A percentile compares a stretch with the other conserved stretches of the same genome.
phyloP scores from a whole-genome alignment of 2,329 filamentous ascomycete genomes.

The Penicillium crustosum region DNA sequence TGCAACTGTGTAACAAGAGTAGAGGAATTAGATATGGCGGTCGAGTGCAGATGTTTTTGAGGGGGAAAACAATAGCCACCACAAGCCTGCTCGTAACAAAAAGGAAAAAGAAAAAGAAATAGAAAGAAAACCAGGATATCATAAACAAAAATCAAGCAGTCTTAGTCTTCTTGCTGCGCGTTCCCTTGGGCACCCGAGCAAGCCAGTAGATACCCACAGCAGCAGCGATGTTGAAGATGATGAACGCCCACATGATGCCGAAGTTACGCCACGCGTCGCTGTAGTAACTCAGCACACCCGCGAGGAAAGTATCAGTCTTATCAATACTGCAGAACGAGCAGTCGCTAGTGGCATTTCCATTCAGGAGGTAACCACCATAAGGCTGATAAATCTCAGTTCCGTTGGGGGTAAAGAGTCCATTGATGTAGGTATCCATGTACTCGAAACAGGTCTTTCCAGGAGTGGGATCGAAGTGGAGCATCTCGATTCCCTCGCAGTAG shows the following conservation, averaged over 20 bases:
- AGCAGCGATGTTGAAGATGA: conserved; percentile 61
- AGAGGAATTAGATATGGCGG: neutral
- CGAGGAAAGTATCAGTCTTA: conserved; percentile 51
- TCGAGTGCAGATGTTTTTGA: neutral
- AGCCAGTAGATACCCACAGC: conserved; percentile 64
- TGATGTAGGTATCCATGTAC: conserved; percentile 48
- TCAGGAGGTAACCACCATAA: conserved; percentile 44
- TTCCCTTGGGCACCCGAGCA: conserved; percentile 54
- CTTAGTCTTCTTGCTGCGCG: conserved; percentile 27
- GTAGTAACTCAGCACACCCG: conserved; percentile 44
- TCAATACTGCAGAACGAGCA: conserved; percentile 53
- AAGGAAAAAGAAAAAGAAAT: neutral
- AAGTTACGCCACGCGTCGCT: conserved; percentile 66
- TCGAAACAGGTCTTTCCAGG: conserved; percentile 60
- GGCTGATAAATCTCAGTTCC: neutral
- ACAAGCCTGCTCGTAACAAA: neutral
- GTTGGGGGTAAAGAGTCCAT: neutral
- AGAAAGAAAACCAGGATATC: neutral
- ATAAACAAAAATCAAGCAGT: neutral
- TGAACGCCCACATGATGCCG: conserved; percentile 67
- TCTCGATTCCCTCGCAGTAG: conserved; percentile 35
- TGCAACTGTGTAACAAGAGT: neutral
- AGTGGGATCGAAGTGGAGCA: conserved; percentile 48
- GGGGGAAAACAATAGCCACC: neutral
- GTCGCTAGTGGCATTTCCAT: conserved; percentile 44